A percentile compares a stretch with the other conserved stretches of the same genome.
phyloP scores from a whole-genome alignment of 1,139 yeast genomes.

The Hemisphaericaspora xylofermentans region DNA sequence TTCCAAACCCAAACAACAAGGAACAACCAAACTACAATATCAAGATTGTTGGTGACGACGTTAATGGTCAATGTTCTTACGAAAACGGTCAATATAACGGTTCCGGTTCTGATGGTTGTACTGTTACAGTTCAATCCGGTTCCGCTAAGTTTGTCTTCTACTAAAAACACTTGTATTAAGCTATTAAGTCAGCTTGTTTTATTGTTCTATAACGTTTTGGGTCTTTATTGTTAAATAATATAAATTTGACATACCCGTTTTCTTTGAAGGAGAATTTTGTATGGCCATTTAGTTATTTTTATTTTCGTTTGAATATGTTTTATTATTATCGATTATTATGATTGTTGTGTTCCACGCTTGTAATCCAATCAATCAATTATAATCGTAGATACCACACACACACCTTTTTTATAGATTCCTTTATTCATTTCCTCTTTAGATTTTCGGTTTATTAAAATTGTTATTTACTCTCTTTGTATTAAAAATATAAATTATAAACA shows the following conservation, averaged over 20 bases:
- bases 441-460: neutral
- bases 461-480: neutral
- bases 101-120: conserved; percentile 70
- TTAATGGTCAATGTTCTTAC: conserved; percentile 63
- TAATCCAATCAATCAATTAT: too few relatives aligned
- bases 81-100: conserved; percentile 65
- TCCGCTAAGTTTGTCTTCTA: conserved; percentile 66
- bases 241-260: neutral
- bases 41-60: conserved; percentile 64
- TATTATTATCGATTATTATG: too few relatives aligned
- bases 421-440: neutral
- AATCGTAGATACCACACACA: neutral
- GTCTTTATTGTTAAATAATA: neutral
- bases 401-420: neutral
- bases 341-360: too few relatives aligned
- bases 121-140: conserved; percentile 69
- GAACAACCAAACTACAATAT: conserved; percentile 64
- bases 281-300: neutral
- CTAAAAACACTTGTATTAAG: conserved; percentile 7
- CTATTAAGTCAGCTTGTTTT: neutral
- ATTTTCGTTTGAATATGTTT: neutral
- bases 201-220: neutral
- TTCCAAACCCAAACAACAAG: conserved; percentile 78
- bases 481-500: too few relatives aligned
- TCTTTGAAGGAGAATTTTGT: neutral